phyloP scores from a whole-genome alignment of 345 rosid genomes.

The Syzygium jambos region DNA sequence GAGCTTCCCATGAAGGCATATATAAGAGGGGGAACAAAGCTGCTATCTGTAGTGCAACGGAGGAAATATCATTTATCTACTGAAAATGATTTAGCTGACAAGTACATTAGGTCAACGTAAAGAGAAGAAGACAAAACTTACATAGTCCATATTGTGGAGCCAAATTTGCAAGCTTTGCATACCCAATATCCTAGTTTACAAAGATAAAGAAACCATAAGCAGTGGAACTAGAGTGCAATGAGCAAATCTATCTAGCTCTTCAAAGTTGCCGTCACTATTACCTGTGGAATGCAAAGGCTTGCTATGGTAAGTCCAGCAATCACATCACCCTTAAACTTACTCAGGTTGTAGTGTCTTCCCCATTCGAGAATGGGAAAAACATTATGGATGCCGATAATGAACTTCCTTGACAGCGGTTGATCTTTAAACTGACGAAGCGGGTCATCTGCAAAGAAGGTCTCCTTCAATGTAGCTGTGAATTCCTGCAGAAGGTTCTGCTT shows the following conservation, averaged over 20 bases:
- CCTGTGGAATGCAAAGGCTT: slow-evolving; percentile 56
- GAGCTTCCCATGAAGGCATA: slow-evolving; percentile 50
- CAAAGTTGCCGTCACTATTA: neutral
- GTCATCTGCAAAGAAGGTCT: slow-evolving; percentile 44
- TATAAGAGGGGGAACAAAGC: slow-evolving; percentile 49
- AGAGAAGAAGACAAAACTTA: slow-evolving; percentile 3
- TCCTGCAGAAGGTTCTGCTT: slow-evolving; percentile 20
- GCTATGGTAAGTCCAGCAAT: slow-evolving; percentile 47
- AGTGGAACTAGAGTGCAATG: neutral
- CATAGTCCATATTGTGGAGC: slow-evolving; percentile 39
- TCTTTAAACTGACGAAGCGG: slow-evolving; percentile 33
- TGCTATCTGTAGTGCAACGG: slow-evolving; percentile 17
- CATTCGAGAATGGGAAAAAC: slow-evolving; percentile 37
- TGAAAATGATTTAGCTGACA: neutral
- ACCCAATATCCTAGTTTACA: slow-evolving; percentile 29
- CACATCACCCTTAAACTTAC: slow-evolving; percentile 28
- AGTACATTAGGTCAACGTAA: neutral
- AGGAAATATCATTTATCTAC: neutral
- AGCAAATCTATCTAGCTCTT: neutral
- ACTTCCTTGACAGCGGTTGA: slow-evolving; percentile 18
- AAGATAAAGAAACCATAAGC: neutral
- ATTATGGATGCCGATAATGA: slow-evolving; percentile 26
- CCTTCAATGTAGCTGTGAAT: slow-evolving; percentile 19
- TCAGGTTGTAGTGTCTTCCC: slow-evolving; percentile 28
- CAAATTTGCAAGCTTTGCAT: slow-evolving; percentile 36